phyloP scores from a whole-genome alignment of 345 rosid genomes.

The Acer saccharum region DNA sequence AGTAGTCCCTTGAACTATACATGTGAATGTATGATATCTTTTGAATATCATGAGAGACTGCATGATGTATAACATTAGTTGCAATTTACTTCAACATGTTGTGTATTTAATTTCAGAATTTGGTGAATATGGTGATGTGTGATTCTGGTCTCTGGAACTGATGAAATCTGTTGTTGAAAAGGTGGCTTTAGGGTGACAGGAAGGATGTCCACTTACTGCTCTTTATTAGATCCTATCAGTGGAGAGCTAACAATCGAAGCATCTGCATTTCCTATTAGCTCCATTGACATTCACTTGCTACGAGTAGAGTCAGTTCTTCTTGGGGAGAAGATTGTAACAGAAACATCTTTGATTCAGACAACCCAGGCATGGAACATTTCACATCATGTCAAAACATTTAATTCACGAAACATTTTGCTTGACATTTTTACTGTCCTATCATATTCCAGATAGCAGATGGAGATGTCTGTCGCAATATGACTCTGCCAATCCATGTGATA shows the following conservation, averaged over 20 bases:
- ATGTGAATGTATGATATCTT: constrained; percentile 7
- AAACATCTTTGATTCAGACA: constrained; percentile 87
- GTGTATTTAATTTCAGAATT: constrained; percentile 3
- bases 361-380: constrained; percentile 58
- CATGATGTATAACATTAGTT: constrained; percentile 12
- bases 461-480: constrained; percentile 70
- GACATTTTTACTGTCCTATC: constrained; percentile 9
- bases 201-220: constrained; percentile 69
- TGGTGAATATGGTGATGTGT: constrained; percentile 9
- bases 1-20: constrained; percentile 5
- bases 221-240: constrained; percentile 70
- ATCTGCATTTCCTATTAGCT: constrained; percentile 70
- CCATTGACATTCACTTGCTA: constrained; percentile 76
- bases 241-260: constrained; percentile 83
- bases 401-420: neutral
- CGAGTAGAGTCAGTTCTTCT: constrained; percentile 73
- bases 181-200: constrained; percentile 91
- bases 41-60: neutral
- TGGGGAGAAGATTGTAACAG: constrained; percentile 80
- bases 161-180: constrained; percentile 30
- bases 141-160: constrained; percentile 5
- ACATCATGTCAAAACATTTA: neutral
- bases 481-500: constrained; percentile 71
- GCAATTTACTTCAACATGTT: neutral
- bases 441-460: constrained; percentile 82